These are phyloP conservation scores for Endothia cerciana DNA, from an alignment of 2,329 filamentous ascomycete species.

Conservation along the genomic window DNA sequence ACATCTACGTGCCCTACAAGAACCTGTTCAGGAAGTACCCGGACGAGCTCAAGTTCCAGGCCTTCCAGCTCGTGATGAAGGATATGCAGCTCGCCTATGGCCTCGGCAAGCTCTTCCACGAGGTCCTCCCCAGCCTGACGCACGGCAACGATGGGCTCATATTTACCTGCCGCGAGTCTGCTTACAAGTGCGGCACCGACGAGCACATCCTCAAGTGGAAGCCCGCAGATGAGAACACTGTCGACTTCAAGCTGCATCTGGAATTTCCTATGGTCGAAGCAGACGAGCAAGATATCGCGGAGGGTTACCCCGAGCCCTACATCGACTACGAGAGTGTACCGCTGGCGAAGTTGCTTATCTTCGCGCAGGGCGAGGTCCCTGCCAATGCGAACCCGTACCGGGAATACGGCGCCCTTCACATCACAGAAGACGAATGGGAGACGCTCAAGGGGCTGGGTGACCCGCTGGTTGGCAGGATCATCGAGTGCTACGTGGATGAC, in stretches of 20 bases:
- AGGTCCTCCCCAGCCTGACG: slow-evolving; percentile 79
- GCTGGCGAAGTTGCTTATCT: slow-evolving; percentile 71
- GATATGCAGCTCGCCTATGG: slow-evolving; percentile 87
- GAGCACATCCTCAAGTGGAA: slow-evolving; percentile 98
- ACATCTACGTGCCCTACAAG: slow-evolving; percentile 73
- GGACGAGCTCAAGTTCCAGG: slow-evolving; percentile 69
- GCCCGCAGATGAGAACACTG: slow-evolving; percentile 89
- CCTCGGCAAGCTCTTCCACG: slow-evolving; percentile 88
- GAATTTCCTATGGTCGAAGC: slow-evolving; percentile 75
- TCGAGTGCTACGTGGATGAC: slow-evolving; percentile 85
- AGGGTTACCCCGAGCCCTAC: slow-evolving; percentile 65
- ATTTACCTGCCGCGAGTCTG: slow-evolving; percentile 89
- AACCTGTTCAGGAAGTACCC: slow-evolving; percentile 67
- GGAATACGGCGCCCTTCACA: slow-evolving; percentile 67
- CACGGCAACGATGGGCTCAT: slow-evolving; percentile 97
- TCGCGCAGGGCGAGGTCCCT: slow-evolving; percentile 57
- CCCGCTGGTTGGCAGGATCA: slow-evolving; percentile 82
- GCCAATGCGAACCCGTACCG: slow-evolving; percentile 59
- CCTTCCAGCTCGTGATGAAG: slow-evolving; percentile 86
- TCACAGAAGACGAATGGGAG: slow-evolving; percentile 83
- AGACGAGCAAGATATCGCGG: slow-evolving; percentile 67
- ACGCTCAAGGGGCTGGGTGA: slow-evolving; percentile 72
- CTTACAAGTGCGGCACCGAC: slow-evolving; percentile 90
- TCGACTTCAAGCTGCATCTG: slow-evolving; percentile 85
- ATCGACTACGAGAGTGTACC: slow-evolving; percentile 82